Conservation (phyloP, 2,329 filamentous ascomycete species). For the Aspergillus awamori region DNA sequence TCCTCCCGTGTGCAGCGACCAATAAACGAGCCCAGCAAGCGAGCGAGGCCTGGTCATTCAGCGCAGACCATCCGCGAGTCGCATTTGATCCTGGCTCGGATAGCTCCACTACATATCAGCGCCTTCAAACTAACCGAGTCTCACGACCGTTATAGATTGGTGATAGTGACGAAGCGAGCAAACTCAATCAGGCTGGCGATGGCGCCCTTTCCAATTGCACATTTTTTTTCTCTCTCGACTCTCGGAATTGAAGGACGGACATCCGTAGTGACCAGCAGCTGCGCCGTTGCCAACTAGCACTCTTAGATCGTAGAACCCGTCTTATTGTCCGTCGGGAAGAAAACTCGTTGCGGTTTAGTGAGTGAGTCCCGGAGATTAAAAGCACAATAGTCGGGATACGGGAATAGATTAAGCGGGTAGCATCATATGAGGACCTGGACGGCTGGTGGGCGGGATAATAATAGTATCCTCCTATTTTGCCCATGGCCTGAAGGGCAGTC, state of each 20-base stretch:
- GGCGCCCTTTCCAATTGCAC: not conserved
- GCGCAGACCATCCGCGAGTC: conserved; percentile 4
- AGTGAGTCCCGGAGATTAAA: not conserved
- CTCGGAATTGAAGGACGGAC: not conserved
- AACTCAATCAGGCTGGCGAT: not conserved
- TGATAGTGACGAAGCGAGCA: not conserved
- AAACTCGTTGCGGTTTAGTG: not conserved
- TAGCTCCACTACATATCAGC: conserved; percentile 1
- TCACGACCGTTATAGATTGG: not conserved
- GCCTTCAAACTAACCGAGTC: not conserved
- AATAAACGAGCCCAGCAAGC: conserved; percentile 2
- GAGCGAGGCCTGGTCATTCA: not conserved
- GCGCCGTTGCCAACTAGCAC: not conserved
- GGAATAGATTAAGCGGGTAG: not conserved
- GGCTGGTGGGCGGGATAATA: not conserved
- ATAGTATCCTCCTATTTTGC: not conserved
- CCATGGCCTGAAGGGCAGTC: not conserved
- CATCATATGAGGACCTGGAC: not conserved
- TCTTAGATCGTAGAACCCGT: not conserved
- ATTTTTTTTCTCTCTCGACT: not conserved
- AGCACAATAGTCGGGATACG: not conserved
- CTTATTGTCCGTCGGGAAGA: not conserved
- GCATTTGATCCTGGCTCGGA: not conserved
- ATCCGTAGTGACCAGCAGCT: not conserved
- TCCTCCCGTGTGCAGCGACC: conserved; percentile 15